Base-by-base conservation (phyloP, 306 rosid species). In the Canavalia gladiata region DNA sequence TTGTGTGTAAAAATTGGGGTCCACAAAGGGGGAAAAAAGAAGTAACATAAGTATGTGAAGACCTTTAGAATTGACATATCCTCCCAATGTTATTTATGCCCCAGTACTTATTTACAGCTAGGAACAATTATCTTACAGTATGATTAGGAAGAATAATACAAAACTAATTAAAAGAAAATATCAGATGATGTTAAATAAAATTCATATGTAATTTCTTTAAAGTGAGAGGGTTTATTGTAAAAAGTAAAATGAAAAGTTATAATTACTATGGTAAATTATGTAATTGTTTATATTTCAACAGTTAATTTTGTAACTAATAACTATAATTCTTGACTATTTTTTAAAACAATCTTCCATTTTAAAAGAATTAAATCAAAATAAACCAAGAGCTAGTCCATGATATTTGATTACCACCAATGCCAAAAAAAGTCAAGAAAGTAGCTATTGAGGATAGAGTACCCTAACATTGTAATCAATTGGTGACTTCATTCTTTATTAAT, bases 61-160 rank as follows among this genome's bases (percentile, higher is more conserved):
- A 56, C 68, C 39, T 79, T 68, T 78, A 28, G 58, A 45, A 67
- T 54, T 37, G 62, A 66, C 11, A 30, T 42, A 59, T 68, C 76
- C 69, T 68, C 68, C 58, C 2, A 68, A 2, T 30, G 74, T 50
- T 56, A 11, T 42, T 43, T 54, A 70, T 69, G 49, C 54, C 63
- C 77, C 54, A 47, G 42, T 5, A 28, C 67, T 68, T 60, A 75
- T 37, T 82, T 82, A 57, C 82, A 30, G 77, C 72, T 58, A 72
- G 67, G 60, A 75, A 28, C 57, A 57, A 37, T 68, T 82, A 50
- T 74, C 49, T 55, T 66, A 54, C 28, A 29, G 39, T 51, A 63
- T 81, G 58, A 41, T 81, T 18, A n/a, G 25, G 37, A 30, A 25
- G 41, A 9, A 54, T 34, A 57, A 54, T 34, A 57, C 29, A 46